These are phyloP conservation scores for Galeopsis tetrahit DNA, from an alignment of 257 asterid genomes.

Conservation along the genomic window DNA sequence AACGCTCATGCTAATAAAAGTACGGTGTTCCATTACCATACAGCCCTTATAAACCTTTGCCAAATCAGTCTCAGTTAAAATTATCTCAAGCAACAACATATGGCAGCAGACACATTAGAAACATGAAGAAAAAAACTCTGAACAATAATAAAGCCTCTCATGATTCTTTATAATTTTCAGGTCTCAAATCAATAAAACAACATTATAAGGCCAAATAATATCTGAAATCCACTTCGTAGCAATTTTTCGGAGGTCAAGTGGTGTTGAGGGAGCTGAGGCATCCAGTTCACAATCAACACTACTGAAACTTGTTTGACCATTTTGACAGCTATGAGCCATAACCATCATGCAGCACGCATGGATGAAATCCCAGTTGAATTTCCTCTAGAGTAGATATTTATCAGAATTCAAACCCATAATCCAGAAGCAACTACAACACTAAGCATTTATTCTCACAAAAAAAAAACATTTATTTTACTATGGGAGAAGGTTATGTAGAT, in stretches of 20 bases:
- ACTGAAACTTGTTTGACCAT: background rate
- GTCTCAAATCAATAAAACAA: background rate
- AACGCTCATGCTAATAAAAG: conserved; percentile 18
- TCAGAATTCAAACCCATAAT: conserved; percentile 1
- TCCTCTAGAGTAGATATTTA: background rate
- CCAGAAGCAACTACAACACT: conserved; percentile 12
- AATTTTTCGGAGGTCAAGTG: background rate
- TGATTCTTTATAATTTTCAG: conserved; percentile 10
- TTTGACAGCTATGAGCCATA: conserved; percentile 2
- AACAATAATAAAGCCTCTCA: background rate
- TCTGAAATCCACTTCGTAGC: background rate
- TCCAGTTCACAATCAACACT: conserved; percentile 7
- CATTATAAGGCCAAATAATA: background rate
- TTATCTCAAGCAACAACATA: background rate
- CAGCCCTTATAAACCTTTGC: conserved; percentile 2
- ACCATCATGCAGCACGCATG: background rate
- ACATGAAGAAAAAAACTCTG: background rate
- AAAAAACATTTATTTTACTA: background rate
- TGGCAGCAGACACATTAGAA: conserved; percentile 11
- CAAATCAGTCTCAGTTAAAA: background rate
- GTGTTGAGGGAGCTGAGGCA: background rate
- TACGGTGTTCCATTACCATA: conserved; percentile 1
- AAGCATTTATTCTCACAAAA: background rate
- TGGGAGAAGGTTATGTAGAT: background rate
- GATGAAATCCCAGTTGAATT: background rate